These are phyloP conservation scores for Plasmodium sp. DNA, from an alignment of 169 alveolate species.

Conservation along the genomic window DNA sequence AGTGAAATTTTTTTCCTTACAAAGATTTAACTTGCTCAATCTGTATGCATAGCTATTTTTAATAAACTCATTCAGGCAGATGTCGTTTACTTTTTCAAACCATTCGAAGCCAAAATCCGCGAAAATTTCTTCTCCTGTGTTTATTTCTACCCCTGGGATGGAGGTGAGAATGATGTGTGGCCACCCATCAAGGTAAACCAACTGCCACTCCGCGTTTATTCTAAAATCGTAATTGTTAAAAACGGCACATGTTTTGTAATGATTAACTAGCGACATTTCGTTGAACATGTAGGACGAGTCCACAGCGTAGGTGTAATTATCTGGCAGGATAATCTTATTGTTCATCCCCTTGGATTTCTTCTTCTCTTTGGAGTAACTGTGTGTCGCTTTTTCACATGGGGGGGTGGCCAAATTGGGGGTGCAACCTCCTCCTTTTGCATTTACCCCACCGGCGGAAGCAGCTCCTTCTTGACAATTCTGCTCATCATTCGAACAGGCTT, in stretches of 20 bases:
- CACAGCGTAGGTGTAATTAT: constrained; percentile 87
- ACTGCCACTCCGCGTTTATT: constrained; percentile 92
- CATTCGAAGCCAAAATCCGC: constrained; percentile 94
- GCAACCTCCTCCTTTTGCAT: background rate
- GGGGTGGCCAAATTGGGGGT: background rate
- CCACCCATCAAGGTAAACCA: constrained; percentile 90
- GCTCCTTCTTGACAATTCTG: background rate
- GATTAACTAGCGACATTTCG: constrained; percentile 92
- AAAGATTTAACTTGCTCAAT: constrained; percentile 32
- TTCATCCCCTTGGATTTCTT: constrained; percentile 66
- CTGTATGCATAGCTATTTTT: constrained; percentile 36
- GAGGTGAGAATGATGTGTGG: constrained; percentile 90
- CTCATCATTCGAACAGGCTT: background rate
- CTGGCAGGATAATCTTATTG: constrained; percentile 85
- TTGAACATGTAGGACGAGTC: constrained; percentile 91
- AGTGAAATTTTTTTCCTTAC: constrained; percentile 17
- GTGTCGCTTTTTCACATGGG: background rate
- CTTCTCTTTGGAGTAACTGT: background rate
- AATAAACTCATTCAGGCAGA: constrained; percentile 65
- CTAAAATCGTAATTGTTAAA: constrained; percentile 88
- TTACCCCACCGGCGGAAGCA: background rate
- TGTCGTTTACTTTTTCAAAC: constrained; percentile 90
- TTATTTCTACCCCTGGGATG: constrained; percentile 85
- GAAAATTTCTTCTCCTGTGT: constrained; percentile 92
- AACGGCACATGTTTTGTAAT: constrained; percentile 86